Evolutionary conservation across 345 rosid species (phyloP), one percentile per base, ranked within the genome.

Genomic region (Citropsis articulata): DNA sequence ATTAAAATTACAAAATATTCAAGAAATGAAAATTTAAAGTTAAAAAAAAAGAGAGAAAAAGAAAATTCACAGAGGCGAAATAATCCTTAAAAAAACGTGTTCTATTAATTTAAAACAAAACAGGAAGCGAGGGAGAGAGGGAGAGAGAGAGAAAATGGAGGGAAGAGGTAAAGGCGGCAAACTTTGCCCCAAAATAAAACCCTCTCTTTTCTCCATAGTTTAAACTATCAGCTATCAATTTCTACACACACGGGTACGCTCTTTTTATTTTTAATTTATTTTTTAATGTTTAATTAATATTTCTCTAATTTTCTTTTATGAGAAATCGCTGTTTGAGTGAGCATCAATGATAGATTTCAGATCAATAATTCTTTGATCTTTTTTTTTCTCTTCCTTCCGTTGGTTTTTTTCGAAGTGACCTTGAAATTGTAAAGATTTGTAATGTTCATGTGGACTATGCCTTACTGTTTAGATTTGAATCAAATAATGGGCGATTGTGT

Each of bases 111-210:
- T 65, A 65, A 33, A 71, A 16, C 18, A 3, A 18, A 21, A 28
- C 50, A 18, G 55, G 28, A 25, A 24, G 9, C 30, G 59, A 69
- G 9, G 31, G 59, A 69, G 57, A 16, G 28, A 25, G 72, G 12
- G 56, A 21, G 57, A n/a, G 62, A 30, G 61, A 8, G 75, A 19
- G 42, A 71, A 50, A 53, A 30, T 50, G 68, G 77, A 60, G 68
- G 56, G 68, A 61, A 63, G 36, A 61, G 25, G 19, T 16, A 62
- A 40, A 62, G 77, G 77, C 77, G 69, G 69, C 77, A 74, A 71
- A 73, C 9, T 25, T 5, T 62, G 60, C 6, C 59, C 69, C 57
- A 28, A 74, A 62, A 19, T 40, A 42, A 73, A 61, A 0, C 50
- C 36, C n/a, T 10, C 1, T 8, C 4, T 22, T 25, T 1, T 72